phyloP scores from a whole-genome alignment of 768 basidiomycete species.

The Russula abietina region DNA sequence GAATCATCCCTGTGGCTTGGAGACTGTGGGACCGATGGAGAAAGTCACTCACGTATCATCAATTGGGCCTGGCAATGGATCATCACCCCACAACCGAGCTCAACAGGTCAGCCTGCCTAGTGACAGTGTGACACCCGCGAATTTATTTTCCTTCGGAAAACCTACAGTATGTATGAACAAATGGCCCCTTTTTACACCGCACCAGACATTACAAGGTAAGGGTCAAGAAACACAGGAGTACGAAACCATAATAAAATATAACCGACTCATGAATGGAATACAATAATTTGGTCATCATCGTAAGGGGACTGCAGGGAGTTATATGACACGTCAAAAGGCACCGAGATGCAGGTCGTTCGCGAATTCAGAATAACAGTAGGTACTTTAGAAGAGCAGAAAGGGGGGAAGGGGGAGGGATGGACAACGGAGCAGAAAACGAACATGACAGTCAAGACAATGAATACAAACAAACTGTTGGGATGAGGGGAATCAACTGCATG shows the following conservation, averaged over 20 bases:
- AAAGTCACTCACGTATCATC: neutral
- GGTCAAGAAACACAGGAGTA: slow-evolving; percentile 11
- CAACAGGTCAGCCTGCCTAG: neutral
- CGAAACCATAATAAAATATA: slow-evolving; percentile 9
- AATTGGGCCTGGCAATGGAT: neutral
- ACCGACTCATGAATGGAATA: slow-evolving; percentile 6
- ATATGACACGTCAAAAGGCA: slow-evolving; percentile 13
- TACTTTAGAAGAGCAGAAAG: neutral
- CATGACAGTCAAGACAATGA: neutral
- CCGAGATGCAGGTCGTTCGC: neutral
- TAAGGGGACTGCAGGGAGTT: neutral
- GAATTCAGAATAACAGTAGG: neutral
- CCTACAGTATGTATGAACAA: slow-evolving; percentile 6
- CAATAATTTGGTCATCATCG: slow-evolving; percentile 14
- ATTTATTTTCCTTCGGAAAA: slow-evolving; percentile 3
- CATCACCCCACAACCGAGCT: neutral
- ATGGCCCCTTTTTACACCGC: slow-evolving; percentile 16
- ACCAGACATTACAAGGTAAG: slow-evolving; percentile 17
- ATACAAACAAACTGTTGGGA: neutral
- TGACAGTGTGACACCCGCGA: neutral
- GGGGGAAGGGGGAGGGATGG: neutral
- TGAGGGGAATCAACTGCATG: neutral
- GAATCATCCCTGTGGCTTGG: neutral
- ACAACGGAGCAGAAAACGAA: neutral
- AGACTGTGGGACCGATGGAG: slow-evolving; percentile 1